phyloP scores from a whole-genome alignment of 192 early-diverging fungal genomes.

The Chytriomyces sp. region DNA sequence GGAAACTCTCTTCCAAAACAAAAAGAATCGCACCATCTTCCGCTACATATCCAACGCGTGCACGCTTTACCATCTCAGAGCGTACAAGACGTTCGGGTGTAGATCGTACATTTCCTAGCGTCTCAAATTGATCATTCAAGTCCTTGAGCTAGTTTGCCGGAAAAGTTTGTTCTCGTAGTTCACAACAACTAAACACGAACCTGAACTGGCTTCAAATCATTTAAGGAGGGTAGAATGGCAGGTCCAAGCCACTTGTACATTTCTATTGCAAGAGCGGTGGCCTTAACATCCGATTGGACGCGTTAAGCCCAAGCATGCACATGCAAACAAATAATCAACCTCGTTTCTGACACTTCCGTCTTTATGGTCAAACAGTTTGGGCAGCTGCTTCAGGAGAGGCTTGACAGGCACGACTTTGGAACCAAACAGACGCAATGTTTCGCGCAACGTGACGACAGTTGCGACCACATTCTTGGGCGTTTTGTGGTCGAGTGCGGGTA shows the following conservation, averaged over 20 bases:
- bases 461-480: constrained; percentile 89
- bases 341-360: constrained; percentile 92
- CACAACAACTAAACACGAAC: constrained; percentile 16
- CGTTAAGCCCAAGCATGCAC: not conserved
- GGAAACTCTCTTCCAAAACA: too few relatives aligned
- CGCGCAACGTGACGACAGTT: constrained; percentile 50
- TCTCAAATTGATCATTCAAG: constrained; percentile 80
- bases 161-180: not conserved
- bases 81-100: constrained; percentile 72
- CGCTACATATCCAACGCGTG: constrained; percentile 17
- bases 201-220: constrained; percentile 92
- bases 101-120: constrained; percentile 55
- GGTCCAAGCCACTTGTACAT: constrained; percentile 91
- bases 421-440: constrained; percentile 70
- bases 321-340: constrained; percentile 45
- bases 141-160: constrained; percentile 79
- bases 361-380: constrained; percentile 90
- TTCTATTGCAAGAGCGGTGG: constrained; percentile 73
- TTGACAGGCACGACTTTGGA: constrained; percentile 77
- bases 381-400: constrained; percentile 79
- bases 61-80: constrained; percentile 70
- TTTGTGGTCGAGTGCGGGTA: constrained; percentile 80
- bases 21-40: constrained; percentile 14
- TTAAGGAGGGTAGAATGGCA: constrained; percentile 73
- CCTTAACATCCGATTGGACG: constrained; percentile 40